Conservation (phyloP, 139 green algal species). For the Tetraselmis striata region DNA sequence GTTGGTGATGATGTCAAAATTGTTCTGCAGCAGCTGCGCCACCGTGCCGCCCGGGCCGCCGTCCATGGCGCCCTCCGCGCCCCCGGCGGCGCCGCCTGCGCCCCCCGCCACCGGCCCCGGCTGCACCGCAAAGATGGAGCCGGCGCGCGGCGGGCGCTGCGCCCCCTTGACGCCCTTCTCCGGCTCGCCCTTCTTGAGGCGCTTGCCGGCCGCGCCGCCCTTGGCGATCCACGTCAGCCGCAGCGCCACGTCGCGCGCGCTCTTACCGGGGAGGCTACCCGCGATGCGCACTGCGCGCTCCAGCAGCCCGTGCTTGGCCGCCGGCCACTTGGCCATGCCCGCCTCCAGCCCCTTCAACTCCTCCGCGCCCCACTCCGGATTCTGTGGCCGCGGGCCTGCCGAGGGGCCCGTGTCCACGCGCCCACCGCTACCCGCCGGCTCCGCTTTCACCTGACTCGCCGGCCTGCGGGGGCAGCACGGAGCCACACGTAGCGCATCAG, state of each 20-base stretch:
- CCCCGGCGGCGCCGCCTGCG: neutral
- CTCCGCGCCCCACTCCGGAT: constrained; percentile 47
- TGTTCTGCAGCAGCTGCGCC: constrained; percentile 24
- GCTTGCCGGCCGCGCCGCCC: constrained; percentile 6
- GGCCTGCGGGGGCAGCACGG: no score
- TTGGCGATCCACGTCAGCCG: constrained; percentile 47
- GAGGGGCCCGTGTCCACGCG: neutral
- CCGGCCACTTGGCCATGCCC: constrained; percentile 35
- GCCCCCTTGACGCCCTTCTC: constrained; percentile 10
- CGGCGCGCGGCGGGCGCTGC: neutral
- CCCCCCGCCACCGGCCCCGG: neutral
- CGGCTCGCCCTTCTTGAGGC: constrained; percentile 28
- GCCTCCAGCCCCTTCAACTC: constrained; percentile 49
- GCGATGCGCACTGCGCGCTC: constrained; percentile 59
- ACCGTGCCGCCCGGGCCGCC: constrained; percentile 20
- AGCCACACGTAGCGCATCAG: no score
- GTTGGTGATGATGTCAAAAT: constrained; percentile 15
- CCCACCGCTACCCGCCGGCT: neutral
- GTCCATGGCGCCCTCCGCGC: neutral
- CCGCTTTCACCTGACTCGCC: neutral
- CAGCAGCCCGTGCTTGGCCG: constrained; percentile 30
- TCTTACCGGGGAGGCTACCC: constrained; percentile 51
- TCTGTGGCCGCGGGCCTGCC: neutral
- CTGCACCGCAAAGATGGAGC: constrained; percentile 16
- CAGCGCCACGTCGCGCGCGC: constrained; percentile 63